A percentile compares a stretch with the other conserved stretches of the same genome.
These are phyloP conservation scores for Ceratobasidium sp. DNA, from an alignment of 1,284 basidiomycete genomes.

Conservation along the genomic window DNA sequence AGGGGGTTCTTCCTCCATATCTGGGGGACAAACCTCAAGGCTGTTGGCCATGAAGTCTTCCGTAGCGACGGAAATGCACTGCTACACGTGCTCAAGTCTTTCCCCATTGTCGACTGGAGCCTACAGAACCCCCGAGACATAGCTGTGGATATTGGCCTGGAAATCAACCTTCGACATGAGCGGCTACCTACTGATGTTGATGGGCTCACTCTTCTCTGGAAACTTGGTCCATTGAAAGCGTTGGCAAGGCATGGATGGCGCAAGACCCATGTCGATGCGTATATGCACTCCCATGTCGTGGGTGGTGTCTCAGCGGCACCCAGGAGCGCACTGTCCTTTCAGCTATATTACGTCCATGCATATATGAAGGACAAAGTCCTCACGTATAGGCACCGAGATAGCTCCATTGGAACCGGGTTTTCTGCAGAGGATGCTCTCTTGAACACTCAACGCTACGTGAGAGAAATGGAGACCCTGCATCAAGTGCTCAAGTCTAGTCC, in stretches of 20 bases:
- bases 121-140: conserved; percentile 27
- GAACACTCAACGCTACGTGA: neutral
- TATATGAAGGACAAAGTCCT: conserved; percentile 34
- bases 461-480: neutral
- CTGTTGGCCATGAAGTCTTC: neutral
- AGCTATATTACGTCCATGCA: neutral
- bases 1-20: conserved; percentile 20
- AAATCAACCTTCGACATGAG: neutral
- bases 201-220: conserved; percentile 17
- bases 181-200: neutral
- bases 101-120: conserved; percentile 35
- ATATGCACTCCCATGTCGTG: conserved; percentile 26
- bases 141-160: conserved; percentile 8
- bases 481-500: no score
- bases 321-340: neutral
- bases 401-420: neutral
- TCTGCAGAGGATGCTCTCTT: neutral
- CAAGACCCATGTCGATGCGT: neutral
- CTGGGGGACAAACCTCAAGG: conserved; percentile 9
- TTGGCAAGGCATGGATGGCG: neutral
- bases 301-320: neutral
- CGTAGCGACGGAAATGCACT: neutral
- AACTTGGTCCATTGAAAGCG: neutral
- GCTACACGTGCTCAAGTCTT: neutral
- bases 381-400: conserved; percentile 25